A percentile compares a stretch with the other conserved stretches of the same genome.
These are phyloP conservation scores for Parascedosporium putredinis DNA, from an alignment of 2,329 filamentous ascomycete genomes.

Conservation along the genomic window DNA sequence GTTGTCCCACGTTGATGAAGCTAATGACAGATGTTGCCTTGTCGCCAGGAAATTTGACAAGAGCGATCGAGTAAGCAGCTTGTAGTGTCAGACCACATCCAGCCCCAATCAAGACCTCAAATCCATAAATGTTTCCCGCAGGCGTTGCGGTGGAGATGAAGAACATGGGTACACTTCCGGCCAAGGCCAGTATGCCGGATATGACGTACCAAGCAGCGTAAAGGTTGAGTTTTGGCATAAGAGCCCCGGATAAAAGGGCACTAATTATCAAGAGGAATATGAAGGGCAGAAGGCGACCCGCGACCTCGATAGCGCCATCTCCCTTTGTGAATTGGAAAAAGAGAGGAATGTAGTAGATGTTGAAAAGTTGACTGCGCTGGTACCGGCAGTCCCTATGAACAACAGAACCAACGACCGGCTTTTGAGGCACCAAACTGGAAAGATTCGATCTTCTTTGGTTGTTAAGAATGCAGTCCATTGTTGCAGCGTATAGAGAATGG, in stretches of 20 bases:
- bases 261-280: conserved; percentile 12
- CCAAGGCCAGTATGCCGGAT: conserved; percentile 10
- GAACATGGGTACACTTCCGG: conserved; percentile 9
- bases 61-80: conserved; percentile 19
- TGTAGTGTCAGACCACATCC: conserved; percentile 14
- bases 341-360: conserved; percentile 12
- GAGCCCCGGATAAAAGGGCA: conserved; percentile 11
- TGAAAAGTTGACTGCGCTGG: conserved; percentile 11
- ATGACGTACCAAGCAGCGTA: conserved; percentile 11
- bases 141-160: conserved; percentile 9
- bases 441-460: conserved; percentile 23
- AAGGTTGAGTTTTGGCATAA: conserved; percentile 12
- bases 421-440: conserved; percentile 19
- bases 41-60: conserved; percentile 11
- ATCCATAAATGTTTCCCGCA: conserved; percentile 13
- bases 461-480: conserved; percentile 28
- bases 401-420: conserved; percentile 9
- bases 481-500: conserved; percentile 26
- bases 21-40: conserved; percentile 12
- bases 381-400: conserved; percentile 11
- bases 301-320: conserved; percentile 10
- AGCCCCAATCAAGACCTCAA: conserved; percentile 9
- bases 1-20: conserved; percentile 14
- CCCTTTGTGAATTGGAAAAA: conserved; percentile 12
- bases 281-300: conserved; percentile 11